Evolutionary conservation across 129 eudicot genomes (phyloP).

Genomic region (Erigeron canadensis): DNA sequence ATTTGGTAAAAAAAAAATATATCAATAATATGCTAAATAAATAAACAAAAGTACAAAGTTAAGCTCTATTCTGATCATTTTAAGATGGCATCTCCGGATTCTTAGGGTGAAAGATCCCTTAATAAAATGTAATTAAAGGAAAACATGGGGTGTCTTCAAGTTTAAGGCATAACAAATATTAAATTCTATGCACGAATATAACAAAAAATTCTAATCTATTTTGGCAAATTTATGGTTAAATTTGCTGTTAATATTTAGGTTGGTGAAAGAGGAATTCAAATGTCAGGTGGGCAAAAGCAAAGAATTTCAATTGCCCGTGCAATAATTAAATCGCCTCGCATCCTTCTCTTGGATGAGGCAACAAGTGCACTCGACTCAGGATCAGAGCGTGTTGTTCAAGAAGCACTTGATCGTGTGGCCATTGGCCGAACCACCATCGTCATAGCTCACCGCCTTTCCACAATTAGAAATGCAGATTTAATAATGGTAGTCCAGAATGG

Average conservation of each 20-base stretch:
- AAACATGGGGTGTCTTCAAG: no score
- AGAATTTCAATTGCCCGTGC: conserved; percentile 90
- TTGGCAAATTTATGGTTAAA: no score
- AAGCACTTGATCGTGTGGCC: conserved; percentile 67
- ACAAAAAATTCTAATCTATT: no score
- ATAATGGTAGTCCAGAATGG: conserved; percentile 68
- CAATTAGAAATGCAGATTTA: conserved; percentile 62
- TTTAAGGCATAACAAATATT: no score
- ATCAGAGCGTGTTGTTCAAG: conserved; percentile 71
- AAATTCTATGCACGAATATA: no score
- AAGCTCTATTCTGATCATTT: no score
- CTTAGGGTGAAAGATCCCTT: no score
- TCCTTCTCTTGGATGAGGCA: conserved; percentile 80
- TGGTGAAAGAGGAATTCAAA: conserved; percentile 76
- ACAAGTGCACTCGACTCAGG: conserved; percentile 82
- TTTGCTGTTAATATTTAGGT: conserved; percentile 44
- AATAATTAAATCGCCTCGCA: conserved; percentile 60
- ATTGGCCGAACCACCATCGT: conserved; percentile 72
- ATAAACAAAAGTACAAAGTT: no score
- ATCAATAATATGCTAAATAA: no score
- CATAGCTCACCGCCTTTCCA: conserved; percentile 83
- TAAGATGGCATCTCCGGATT: no score
- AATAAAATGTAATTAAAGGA: no score
- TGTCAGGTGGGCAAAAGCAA: conserved; percentile 88
- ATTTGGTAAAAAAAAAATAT: no score